These are phyloP conservation scores for Allomyces macrogynus DNA, from an alignment of 192 early-diverging fungal genomes.

Conservation along the genomic window DNA sequence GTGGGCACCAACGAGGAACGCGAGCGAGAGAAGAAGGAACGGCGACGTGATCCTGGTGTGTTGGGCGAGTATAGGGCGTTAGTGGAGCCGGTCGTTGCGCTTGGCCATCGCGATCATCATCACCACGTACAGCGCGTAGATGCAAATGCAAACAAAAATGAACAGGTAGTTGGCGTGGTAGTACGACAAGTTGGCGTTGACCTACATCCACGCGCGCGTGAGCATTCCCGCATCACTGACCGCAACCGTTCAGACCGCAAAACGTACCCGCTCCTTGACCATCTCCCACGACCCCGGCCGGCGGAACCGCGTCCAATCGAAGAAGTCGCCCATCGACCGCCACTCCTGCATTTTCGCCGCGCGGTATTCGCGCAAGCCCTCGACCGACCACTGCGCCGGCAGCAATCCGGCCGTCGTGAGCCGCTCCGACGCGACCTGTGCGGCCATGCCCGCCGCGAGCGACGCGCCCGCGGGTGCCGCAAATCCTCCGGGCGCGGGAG, in stretches of 20 bases:
- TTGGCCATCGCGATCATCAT: too few relatives aligned
- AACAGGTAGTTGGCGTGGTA: not conserved
- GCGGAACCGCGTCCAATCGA: not conserved
- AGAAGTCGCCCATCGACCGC: not conserved
- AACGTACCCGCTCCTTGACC: not conserved
- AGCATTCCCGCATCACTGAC: too few relatives aligned
- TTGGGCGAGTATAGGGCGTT: too few relatives aligned
- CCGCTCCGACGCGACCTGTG: not conserved
- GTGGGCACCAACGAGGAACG: not conserved
- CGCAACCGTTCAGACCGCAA: too few relatives aligned
- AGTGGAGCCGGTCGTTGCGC: too few relatives aligned
- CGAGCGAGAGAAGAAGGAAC: not conserved
- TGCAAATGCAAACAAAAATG: not conserved
- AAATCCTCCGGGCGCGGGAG: not conserved
- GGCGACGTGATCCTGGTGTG: not conserved
- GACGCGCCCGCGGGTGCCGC: not conserved
- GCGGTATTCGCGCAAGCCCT: not conserved
- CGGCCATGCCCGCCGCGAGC: not conserved
- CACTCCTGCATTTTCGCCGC: not conserved
- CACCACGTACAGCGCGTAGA: not conserved
- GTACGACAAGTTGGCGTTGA: not conserved
- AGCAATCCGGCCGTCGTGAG: not conserved
- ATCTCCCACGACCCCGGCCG: not conserved
- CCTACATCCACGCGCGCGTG: too few relatives aligned
- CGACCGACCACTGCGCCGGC: not conserved